phyloP scores from a whole-genome alignment of 805 yeast genomes.

The Candida namnaoensis region DNA sequence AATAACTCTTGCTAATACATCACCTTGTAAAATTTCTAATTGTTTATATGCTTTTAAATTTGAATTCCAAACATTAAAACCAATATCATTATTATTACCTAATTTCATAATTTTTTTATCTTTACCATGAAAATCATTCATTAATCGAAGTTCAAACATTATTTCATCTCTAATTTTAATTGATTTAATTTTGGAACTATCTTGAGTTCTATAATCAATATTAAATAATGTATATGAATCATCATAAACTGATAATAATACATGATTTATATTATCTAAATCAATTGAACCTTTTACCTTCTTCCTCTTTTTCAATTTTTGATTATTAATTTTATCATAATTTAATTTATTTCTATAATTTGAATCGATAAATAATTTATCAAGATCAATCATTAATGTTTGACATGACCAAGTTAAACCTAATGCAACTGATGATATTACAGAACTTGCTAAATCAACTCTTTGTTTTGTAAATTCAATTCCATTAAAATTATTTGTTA shows the following conservation, averaged over 20 bases:
- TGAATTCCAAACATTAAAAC: conserved; percentile 11
- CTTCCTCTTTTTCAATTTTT: neutral
- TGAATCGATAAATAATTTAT: conserved; percentile 10
- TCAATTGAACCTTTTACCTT: neutral
- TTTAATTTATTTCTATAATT: conserved; percentile 1
- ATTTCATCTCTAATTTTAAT: conserved; percentile 6
- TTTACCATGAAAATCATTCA: neutral
- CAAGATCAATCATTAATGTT: conserved; percentile 12
- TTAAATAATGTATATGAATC: neutral
- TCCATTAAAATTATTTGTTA: conserved; percentile 7
- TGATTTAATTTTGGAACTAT: too few species aligned
- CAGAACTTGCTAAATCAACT: conserved; percentile 11
- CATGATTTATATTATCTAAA: neutral
- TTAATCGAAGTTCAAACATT: too few species aligned
- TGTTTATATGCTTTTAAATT: conserved; percentile 13
- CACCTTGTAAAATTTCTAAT: conserved; percentile 13
- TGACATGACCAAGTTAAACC: conserved; percentile 19
- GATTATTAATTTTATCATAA: neutral
- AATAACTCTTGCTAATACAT: conserved; percentile 12
- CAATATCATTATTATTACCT: neutral
- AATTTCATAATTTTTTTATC: neutral
- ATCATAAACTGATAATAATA: conserved; percentile 16
- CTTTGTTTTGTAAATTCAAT: conserved; percentile 9
- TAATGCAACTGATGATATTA: conserved; percentile 11
- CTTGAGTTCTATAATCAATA: conserved; percentile 17